Percentiles rank a stretch among this genome's conserved stretches.
phyloP scores from a whole-genome alignment of 345 rosid species.

The Salix dunnii region DNA sequence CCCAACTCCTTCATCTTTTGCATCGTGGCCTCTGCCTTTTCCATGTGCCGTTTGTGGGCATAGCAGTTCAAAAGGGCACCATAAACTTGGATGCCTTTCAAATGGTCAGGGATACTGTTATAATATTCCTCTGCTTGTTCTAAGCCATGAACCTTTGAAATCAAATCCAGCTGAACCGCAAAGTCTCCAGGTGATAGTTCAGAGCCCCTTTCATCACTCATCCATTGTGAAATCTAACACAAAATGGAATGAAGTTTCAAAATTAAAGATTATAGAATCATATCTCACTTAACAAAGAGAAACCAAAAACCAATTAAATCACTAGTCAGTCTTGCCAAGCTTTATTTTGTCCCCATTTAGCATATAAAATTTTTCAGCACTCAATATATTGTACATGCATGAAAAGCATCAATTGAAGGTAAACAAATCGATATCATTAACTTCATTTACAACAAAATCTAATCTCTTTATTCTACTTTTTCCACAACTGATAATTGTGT shows the following conservation, averaged over 20 bases:
- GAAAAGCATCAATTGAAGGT: too few relatives aligned
- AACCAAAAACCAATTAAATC: background rate
- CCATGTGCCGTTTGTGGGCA: slow-evolving; percentile 26
- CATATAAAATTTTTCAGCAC: too few relatives aligned
- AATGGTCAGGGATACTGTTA: slow-evolving; percentile 15
- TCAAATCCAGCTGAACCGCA: slow-evolving; percentile 44
- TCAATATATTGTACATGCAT: too few relatives aligned
- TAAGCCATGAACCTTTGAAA: slow-evolving; percentile 43
- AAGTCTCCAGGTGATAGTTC: slow-evolving; percentile 32
- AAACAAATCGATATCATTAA: too few relatives aligned
- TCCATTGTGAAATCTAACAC: slow-evolving; percentile 47
- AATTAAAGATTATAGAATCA: background rate
- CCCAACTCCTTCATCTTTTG: slow-evolving; percentile 36
- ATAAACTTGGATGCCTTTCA: slow-evolving; percentile 31
- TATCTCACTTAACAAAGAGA: background rate
- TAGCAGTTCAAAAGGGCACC: slow-evolving; percentile 49
- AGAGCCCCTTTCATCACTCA: slow-evolving; percentile 33
- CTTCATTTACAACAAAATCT: too few relatives aligned
- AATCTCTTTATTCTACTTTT: too few relatives aligned
- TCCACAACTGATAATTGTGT: too few relatives aligned
- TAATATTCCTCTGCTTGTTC: slow-evolving; percentile 42
- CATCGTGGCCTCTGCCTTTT: slow-evolving; percentile 41
- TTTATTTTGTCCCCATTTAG: background rate
- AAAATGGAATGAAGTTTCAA: background rate
- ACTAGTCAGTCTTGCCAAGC: background rate